phyloP scores from a whole-genome alignment of 805 yeast genomes.

The Ogataea sp. region DNA sequence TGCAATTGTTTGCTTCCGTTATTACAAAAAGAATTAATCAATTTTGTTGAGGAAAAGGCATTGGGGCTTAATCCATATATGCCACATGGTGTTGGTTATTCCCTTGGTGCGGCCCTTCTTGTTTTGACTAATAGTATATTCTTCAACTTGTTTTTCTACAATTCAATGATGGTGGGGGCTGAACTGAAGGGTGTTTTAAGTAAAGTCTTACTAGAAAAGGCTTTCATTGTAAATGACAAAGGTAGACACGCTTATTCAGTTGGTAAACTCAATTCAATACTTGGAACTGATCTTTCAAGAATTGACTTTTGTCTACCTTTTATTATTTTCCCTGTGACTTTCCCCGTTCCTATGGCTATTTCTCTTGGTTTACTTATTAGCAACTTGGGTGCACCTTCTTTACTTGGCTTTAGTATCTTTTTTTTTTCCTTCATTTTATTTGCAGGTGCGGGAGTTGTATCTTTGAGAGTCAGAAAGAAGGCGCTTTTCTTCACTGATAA shows the following conservation, averaged over 20 bases:
- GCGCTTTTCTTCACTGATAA: slow-evolving; percentile 63
- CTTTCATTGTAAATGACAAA: slow-evolving; percentile 45
- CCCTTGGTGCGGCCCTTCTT: slow-evolving; percentile 53
- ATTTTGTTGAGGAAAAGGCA: slow-evolving; percentile 43
- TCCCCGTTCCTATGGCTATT: slow-evolving; percentile 51
- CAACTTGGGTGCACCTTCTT: slow-evolving; percentile 64
- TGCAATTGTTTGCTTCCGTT: slow-evolving; percentile 51
- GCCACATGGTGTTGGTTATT: slow-evolving; percentile 61
- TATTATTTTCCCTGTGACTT: slow-evolving; percentile 50
- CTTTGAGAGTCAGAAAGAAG: slow-evolving; percentile 45
- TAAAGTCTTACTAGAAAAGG: slow-evolving; percentile 53
- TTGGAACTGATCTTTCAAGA: slow-evolving; percentile 67
- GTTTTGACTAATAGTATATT: slow-evolving; percentile 34
- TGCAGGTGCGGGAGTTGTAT: slow-evolving; percentile 34
- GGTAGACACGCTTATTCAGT: slow-evolving; percentile 58
- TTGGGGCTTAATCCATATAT: slow-evolving; percentile 30
- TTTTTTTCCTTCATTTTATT: slow-evolving; percentile 39
- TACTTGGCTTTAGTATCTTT: slow-evolving; percentile 59
- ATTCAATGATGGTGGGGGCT: slow-evolving; percentile 52
- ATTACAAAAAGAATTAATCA: slow-evolving; percentile 49
- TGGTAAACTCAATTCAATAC: slow-evolving; percentile 64
- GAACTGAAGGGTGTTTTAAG: slow-evolving; percentile 56
- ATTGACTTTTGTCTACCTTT: slow-evolving; percentile 58
- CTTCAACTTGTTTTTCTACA: slow-evolving; percentile 51
- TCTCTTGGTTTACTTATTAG: slow-evolving; percentile 55